phyloP scores from a whole-genome alignment of 2,329 filamentous ascomycete species.

The Dothideomycetes sp. region DNA sequence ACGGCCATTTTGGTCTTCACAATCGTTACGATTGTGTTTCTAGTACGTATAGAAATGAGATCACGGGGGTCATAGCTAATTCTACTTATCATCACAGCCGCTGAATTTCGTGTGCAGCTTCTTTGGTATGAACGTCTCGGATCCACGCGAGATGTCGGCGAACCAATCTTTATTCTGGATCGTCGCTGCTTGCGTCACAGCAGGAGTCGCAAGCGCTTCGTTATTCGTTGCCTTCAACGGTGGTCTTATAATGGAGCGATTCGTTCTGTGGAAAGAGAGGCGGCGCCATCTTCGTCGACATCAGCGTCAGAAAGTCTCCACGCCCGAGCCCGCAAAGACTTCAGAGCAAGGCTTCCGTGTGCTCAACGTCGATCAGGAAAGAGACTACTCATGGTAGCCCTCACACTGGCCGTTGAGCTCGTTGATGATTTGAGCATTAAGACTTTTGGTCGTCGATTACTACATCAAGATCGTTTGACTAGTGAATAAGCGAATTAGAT shows the following conservation, averaged over 20 bases:
- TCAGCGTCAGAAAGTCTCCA: not conserved
- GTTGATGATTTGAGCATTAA: too few relatives aligned
- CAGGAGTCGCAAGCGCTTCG: conserved; percentile 25
- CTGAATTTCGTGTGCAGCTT: conserved; percentile 32
- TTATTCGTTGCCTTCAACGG: conserved; percentile 32
- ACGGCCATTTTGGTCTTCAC: conserved; percentile 34
- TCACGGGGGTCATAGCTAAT: too few relatives aligned
- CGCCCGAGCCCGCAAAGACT: not conserved
- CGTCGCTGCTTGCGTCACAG: conserved; percentile 26
- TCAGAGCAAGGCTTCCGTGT: not conserved
- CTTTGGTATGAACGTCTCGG: conserved; percentile 33
- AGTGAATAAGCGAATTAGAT: too few relatives aligned
- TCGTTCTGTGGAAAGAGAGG: conserved; percentile 25
- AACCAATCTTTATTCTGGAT: conserved; percentile 31
- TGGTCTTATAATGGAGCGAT: conserved; percentile 23
- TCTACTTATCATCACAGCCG: too few relatives aligned
- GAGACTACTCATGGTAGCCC: too few relatives aligned
- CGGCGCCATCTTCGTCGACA: conserved; percentile 2
- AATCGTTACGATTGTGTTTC: conserved; percentile 32
- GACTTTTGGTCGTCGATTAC: too few relatives aligned
- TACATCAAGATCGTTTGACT: too few relatives aligned
- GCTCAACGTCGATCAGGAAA: not conserved
- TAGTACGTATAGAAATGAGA: too few relatives aligned
- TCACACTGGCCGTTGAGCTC: too few relatives aligned
- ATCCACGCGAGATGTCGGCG: conserved; percentile 28